A percentile compares a stretch with the other conserved stretches of the same genome.
Conservation (phyloP, 306 rosid genomes). For the Amphicarpaea edgeworthii region DNA sequence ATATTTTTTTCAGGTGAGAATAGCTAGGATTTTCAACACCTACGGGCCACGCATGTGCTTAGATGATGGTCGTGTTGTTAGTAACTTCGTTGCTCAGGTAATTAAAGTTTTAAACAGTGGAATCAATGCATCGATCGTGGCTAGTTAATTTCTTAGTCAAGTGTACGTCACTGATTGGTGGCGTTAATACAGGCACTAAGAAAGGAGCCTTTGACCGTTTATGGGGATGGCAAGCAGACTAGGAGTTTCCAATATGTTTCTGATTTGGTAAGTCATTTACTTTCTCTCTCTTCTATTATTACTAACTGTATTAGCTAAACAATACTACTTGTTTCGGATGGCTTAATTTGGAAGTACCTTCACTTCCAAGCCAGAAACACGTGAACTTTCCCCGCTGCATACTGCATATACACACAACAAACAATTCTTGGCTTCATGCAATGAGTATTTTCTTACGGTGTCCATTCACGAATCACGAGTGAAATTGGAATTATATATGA, state of each 20-base stretch:
- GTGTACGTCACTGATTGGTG: background rate
- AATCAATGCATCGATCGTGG: background rate
- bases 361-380: background rate
- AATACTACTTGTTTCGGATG: background rate
- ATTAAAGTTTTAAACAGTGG: background rate
- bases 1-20: background rate
- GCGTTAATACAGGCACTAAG: slow-evolving; percentile 5
- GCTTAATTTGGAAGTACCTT: background rate
- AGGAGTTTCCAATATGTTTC: slow-evolving; percentile 4
- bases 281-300: background rate
- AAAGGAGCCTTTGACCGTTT: slow-evolving; percentile 16
- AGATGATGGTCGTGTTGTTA: slow-evolving; percentile 14
- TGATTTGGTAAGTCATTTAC: background rate
- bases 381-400: background rate
- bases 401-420: background rate
- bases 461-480: background rate
- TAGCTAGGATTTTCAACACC: slow-evolving; percentile 21
- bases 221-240: slow-evolving; percentile 12
- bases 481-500: background rate
- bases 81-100: slow-evolving; percentile 15
- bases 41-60: slow-evolving; percentile 14
- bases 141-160: background rate
- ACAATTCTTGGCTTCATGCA: background rate
- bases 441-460: background rate
- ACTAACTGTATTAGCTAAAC: too few species aligned